Percentiles rank a stretch among this genome's conserved stretches.
phyloP scores from a whole-genome alignment of 192 early-diverging fungal species.

The Gigaspora rosea region DNA sequence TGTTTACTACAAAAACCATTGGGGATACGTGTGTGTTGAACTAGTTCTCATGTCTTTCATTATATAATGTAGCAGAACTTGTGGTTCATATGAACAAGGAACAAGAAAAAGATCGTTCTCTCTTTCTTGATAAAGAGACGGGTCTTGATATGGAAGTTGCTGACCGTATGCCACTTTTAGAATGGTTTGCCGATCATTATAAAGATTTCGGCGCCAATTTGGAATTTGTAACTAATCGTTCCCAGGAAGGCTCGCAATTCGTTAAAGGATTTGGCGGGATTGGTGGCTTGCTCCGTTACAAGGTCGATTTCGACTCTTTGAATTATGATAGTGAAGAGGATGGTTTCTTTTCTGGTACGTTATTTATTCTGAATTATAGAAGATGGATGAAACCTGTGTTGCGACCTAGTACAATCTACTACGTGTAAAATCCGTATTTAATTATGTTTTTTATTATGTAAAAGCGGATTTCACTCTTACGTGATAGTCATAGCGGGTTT shows the following conservation, averaged over 20 bases:
- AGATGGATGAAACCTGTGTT: background rate
- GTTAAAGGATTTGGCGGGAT: slow-evolving; percentile 99
- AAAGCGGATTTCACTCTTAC: too few relatives aligned
- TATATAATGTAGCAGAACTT: slow-evolving; percentile 45
- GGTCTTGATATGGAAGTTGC: slow-evolving; percentile 81
- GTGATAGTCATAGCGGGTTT: too few relatives aligned
- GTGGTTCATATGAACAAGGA: slow-evolving; percentile 79
- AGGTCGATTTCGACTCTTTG: slow-evolving; percentile 79
- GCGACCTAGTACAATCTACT: too few relatives aligned
- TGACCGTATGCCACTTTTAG: slow-evolving; percentile 80
- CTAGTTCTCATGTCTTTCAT: background rate
- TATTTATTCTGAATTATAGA: background rate
- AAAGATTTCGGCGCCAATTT: slow-evolving; percentile 93
- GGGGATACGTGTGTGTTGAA: background rate
- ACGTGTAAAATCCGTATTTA: too few relatives aligned
- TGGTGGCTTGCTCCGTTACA: slow-evolving; percentile 94
- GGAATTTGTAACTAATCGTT: slow-evolving; percentile 96
- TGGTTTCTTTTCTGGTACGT: slow-evolving; percentile 60
- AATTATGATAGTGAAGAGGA: slow-evolving; percentile 64
- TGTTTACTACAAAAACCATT: background rate
- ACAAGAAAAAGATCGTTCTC: slow-evolving; percentile 78
- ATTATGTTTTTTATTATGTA: too few relatives aligned
- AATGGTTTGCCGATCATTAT: slow-evolving; percentile 99
- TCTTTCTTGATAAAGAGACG: slow-evolving; percentile 68
- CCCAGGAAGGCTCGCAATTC: slow-evolving; percentile 96